Conservation (phyloP, 805 yeast genomes). For the Starmera dryadoides region DNA sequence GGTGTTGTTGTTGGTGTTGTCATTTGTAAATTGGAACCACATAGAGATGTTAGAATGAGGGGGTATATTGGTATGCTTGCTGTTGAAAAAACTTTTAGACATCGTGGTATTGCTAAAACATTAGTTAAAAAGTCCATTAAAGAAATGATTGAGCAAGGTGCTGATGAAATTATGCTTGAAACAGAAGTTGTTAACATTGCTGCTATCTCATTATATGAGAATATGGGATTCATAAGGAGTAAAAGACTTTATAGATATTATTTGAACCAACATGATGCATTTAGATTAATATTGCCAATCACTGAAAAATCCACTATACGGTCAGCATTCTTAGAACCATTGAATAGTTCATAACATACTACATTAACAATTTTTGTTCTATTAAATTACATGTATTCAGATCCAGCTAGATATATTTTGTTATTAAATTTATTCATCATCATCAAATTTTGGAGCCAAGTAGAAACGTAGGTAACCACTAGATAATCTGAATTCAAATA, state of each 20-base stretch:
- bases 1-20: slow-evolving; percentile 66
- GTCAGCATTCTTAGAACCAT: slow-evolving; percentile 41
- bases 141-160: slow-evolving; percentile 53
- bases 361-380: too few species aligned
- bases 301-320: slow-evolving; percentile 50
- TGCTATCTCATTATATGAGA: slow-evolving; percentile 64
- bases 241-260: slow-evolving; percentile 83
- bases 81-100: slow-evolving; percentile 63
- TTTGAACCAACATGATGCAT: slow-evolving; percentile 90
- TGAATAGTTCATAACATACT: too few species aligned
- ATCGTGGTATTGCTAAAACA: slow-evolving; percentile 73
- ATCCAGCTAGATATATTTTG: too few species aligned
- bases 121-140: slow-evolving; percentile 58
- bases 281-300: slow-evolving; percentile 74
- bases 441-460: slow-evolving; percentile 97
- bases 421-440: slow-evolving; percentile 64
- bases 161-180: slow-evolving; percentile 90
- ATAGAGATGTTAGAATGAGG: slow-evolving; percentile 62
- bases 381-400: too few species aligned
- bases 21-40: slow-evolving; percentile 74
- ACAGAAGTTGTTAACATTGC: slow-evolving; percentile 79
- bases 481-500: slow-evolving; percentile 85
- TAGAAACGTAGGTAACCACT: slow-evolving; percentile 93
- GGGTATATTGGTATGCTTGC: slow-evolving; percentile 98
- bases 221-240: slow-evolving; percentile 66